Evolutionary conservation across 2,329 filamentous ascomycete species (phyloP).

Genomic region (Fusarium oxysporum): DNA sequence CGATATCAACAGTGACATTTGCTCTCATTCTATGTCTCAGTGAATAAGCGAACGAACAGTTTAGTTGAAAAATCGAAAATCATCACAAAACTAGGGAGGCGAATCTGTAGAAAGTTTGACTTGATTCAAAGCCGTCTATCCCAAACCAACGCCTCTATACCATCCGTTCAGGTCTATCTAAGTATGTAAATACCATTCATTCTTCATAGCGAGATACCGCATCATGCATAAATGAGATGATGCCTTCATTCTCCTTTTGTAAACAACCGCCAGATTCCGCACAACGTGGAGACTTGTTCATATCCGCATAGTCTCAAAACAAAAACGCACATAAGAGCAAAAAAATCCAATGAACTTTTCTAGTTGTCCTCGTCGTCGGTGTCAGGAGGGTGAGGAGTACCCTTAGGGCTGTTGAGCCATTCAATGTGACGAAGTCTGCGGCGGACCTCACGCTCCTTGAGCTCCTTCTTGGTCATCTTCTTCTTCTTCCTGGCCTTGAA

Average conservation of each 20-base stretch:
- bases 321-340: slow-evolving; percentile 5
- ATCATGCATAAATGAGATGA: slow-evolving; percentile 9
- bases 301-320: slow-evolving; percentile 10
- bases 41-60: neutral
- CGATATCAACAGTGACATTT: neutral
- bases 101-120: slow-evolving; percentile 27
- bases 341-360: slow-evolving; percentile 20
- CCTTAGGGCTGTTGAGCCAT: slow-evolving; percentile 88
- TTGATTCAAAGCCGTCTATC: slow-evolving; percentile 42
- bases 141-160: slow-evolving; percentile 45
- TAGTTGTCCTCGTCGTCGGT: slow-evolving; percentile 77
- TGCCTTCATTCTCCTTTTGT: slow-evolving; percentile 13
- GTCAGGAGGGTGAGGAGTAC: slow-evolving; percentile 80
- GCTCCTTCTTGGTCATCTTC: slow-evolving; percentile 97
- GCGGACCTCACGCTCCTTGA: slow-evolving; percentile 92
- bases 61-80: neutral
- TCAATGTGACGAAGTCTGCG: slow-evolving; percentile 87
- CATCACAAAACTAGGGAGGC: neutral
- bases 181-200: slow-evolving; percentile 25
- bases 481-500: slow-evolving; percentile 95
- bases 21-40: neutral
- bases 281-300: slow-evolving; percentile 25
- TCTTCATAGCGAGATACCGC: slow-evolving; percentile 32
- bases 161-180: slow-evolving; percentile 38
- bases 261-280: slow-evolving; percentile 16